phyloP scores from a whole-genome alignment of 148 eudicot genomes.

The Rhododendron mucronatum region DNA sequence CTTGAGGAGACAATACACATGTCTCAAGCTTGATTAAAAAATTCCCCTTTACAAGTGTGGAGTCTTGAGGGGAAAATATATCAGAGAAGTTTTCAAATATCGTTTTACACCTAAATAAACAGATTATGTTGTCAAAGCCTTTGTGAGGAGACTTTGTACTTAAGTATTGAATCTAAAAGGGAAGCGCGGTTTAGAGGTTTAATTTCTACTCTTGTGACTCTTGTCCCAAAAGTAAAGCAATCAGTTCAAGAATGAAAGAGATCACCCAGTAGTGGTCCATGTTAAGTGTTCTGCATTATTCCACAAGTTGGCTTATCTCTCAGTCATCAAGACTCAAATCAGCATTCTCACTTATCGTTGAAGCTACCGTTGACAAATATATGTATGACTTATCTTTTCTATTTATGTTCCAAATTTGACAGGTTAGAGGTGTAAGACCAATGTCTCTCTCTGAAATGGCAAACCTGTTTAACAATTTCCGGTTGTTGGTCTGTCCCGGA shows the following conservation, averaged over 20 bases:
- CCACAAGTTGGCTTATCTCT: not conserved
- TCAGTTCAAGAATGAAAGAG: not conserved
- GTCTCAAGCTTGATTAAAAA: not conserved
- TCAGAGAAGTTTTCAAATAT: not conserved
- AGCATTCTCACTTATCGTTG: not conserved
- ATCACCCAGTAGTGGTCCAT: not conserved
- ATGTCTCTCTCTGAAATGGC: constrained; percentile 88
- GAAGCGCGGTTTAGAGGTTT: not conserved
- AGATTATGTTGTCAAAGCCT: not conserved
- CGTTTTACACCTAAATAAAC: not conserved
- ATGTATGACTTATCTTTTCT: not conserved
- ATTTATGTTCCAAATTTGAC: constrained; percentile 14
- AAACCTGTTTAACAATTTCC: constrained; percentile 61
- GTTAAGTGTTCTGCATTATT: not conserved
- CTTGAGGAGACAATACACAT: not conserved
- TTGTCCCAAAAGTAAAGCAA: not conserved
- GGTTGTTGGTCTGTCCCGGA: constrained; percentile 71
- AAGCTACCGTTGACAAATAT: not conserved
- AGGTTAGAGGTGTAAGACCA: constrained; percentile 97
- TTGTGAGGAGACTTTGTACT: not conserved
- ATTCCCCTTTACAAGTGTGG: not conserved
- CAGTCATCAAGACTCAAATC: not conserved
- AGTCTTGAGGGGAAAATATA: not conserved
- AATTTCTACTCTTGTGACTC: not conserved
- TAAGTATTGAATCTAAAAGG: not conserved